A percentile compares a stretch with the other conserved stretches of the same genome.
These are phyloP conservation scores for Cyamopsis tetragonoloba DNA, from an alignment of 306 rosid species.

Conservation along the genomic window DNA sequence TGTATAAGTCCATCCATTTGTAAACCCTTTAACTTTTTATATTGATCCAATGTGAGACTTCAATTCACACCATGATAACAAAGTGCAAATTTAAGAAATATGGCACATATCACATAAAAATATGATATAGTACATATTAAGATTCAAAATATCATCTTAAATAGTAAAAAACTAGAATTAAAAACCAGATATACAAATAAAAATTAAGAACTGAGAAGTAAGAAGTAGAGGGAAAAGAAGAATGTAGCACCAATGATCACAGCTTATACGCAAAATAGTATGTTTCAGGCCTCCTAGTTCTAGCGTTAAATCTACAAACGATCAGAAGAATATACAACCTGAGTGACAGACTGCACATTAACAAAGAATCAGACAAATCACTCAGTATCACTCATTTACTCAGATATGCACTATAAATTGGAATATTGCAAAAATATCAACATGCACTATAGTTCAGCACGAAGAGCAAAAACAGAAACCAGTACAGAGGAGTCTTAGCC, in stretches of 20 bases:
- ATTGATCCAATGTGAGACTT: too few relatives aligned
- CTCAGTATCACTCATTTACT: not conserved
- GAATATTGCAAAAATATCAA: not conserved
- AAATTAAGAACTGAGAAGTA: not conserved
- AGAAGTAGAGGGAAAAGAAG: not conserved
- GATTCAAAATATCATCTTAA: not conserved
- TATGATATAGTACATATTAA: not conserved
- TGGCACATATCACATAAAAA: not conserved
- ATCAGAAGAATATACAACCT: not conserved
- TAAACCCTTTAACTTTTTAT: too few relatives aligned
- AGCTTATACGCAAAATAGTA: not conserved
- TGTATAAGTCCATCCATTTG: too few relatives aligned
- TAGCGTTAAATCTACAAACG: constrained; percentile 8
- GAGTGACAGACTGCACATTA: not conserved
- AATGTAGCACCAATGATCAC: not conserved
- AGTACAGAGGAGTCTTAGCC: not conserved
- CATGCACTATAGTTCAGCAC: not conserved
- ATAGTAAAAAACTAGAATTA: not conserved
- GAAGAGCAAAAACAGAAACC: not conserved
- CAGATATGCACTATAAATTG: not conserved
- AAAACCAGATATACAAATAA: not conserved
- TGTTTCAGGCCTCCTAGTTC: not conserved
- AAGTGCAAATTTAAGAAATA: not conserved
- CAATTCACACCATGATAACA: too few relatives aligned
- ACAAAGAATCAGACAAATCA: constrained; percentile 15